Evolutionary conservation across 2,329 filamentous ascomycete genomes (phyloP).

Genomic region (Raffaelea arxii): DNA sequence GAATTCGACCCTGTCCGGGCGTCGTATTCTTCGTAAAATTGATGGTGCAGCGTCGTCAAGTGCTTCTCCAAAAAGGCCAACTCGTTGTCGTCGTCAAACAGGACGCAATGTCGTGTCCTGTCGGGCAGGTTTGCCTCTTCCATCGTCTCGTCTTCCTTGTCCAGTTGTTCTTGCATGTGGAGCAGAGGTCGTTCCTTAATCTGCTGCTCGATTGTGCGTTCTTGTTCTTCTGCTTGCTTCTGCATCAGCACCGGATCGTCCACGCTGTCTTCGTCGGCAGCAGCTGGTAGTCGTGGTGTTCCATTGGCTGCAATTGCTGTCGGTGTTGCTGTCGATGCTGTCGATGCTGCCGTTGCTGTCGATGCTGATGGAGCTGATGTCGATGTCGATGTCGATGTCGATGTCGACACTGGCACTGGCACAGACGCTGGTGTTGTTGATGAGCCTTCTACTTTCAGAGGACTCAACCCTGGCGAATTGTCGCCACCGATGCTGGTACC

Average conservation of each 20-base stretch:
- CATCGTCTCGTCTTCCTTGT: constrained; percentile 67
- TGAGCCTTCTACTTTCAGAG: background rate
- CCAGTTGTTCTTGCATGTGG: constrained; percentile 86
- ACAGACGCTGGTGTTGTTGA: background rate
- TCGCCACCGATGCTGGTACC: too few relatives aligned
- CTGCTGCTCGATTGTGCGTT: constrained; percentile 79
- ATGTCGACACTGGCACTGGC: constrained; percentile 2
- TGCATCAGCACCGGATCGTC: constrained; percentile 60
- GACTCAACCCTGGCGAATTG: too few relatives aligned
- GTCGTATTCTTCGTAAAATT: constrained; percentile 81
- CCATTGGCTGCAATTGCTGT: constrained; percentile 3
- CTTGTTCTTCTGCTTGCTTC: constrained; percentile 74
- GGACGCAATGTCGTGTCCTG: constrained; percentile 56
- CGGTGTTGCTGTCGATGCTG: background rate
- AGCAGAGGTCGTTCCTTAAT: constrained; percentile 78
- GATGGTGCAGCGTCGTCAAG: constrained; percentile 62
- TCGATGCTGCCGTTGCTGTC: background rate
- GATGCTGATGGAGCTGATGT: background rate
- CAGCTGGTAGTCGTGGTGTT: constrained; percentile 30
- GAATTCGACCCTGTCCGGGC: too few relatives aligned
- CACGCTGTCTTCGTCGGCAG: constrained; percentile 47
- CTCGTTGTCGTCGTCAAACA: constrained; percentile 83
- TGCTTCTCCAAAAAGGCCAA: constrained; percentile 67
- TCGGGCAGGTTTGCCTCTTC: constrained; percentile 31
- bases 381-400: constrained; percentile 8